Percentiles rank a stretch among this genome's conserved stretches.
Evolutionary conservation across 2,329 filamentous ascomycete species (phyloP).

Genomic region (Leptographium radiaticola): DNA sequence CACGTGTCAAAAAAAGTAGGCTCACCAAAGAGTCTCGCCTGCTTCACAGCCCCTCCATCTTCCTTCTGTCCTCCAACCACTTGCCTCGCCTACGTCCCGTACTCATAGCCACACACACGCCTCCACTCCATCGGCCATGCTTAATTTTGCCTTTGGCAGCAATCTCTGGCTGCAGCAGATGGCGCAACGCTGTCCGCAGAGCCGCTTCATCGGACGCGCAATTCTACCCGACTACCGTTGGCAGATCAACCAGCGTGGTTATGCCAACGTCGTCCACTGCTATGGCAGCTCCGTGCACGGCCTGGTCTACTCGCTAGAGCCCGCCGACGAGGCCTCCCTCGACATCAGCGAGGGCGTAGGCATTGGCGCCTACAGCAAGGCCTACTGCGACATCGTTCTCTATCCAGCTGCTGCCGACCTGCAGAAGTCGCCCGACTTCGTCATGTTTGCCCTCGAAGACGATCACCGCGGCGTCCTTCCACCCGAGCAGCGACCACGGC

Average conservation of each 20-base stretch:
- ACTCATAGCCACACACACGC: neutral
- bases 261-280: constrained; percentile 25
- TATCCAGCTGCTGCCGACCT: constrained; percentile 16
- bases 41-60: too few species aligned
- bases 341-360: constrained; percentile 23
- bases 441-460: constrained; percentile 6
- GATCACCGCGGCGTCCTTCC: neutral
- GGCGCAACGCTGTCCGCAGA: constrained; percentile 28
- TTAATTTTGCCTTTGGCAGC: constrained; percentile 33
- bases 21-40: too few species aligned
- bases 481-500: neutral
- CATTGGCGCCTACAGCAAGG: constrained; percentile 25
- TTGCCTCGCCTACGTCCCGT: too few species aligned
- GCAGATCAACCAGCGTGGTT: constrained; percentile 33
- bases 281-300: neutral
- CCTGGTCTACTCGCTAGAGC: neutral
- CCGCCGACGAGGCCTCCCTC: neutral
- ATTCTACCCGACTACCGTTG: constrained; percentile 26
- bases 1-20: too few species aligned
- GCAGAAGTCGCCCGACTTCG: neutral
- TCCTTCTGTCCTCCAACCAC: too few species aligned
- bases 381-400: constrained; percentile 20
- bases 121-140: neutral
- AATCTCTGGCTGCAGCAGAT: constrained; percentile 31
- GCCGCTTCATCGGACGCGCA: constrained; percentile 25